phyloP scores from a whole-genome alignment of 1,284 basidiomycete genomes.

The Baeospora myosura region DNA sequence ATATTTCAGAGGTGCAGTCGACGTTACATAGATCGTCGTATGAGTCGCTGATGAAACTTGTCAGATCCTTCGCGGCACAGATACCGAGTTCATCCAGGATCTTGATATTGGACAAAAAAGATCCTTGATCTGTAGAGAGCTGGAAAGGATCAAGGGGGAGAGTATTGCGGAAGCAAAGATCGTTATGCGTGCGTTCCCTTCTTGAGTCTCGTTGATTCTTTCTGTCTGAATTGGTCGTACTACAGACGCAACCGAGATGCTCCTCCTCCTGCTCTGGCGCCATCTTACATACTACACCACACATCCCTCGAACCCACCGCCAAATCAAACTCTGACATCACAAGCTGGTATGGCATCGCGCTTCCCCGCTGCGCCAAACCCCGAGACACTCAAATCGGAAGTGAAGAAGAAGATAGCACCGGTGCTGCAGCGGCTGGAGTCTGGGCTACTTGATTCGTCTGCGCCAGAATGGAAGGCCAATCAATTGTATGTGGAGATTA shows the following conservation, averaged over 20 bases:
- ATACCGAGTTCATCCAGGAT: conserved; percentile 49
- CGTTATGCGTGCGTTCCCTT: conserved; percentile 41
- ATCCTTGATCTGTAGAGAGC: conserved; percentile 52
- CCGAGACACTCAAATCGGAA: conserved; percentile 47
- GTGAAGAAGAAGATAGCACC: conserved; percentile 43
- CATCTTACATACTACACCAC: conserved; percentile 61
- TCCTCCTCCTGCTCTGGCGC: conserved; percentile 80
- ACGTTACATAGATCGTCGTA: background rate
- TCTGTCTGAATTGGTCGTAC: background rate
- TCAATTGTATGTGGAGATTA: conserved; percentile 61
- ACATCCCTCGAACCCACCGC: too few relatives aligned
- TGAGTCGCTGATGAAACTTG: background rate
- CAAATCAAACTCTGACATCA: conserved; percentile 25
- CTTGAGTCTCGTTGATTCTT: conserved; percentile 8
- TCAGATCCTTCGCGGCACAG: conserved; percentile 52
- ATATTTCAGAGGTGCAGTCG: conserved; percentile 56
- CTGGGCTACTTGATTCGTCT: too few relatives aligned
- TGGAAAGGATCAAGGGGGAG: conserved; percentile 39
- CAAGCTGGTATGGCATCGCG: conserved; percentile 42
- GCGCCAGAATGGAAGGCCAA: conserved; percentile 48
- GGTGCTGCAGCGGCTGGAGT: conserved; percentile 41
- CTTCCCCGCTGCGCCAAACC: conserved; percentile 46
- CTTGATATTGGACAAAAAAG: conserved; percentile 65
- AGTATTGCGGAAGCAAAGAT: conserved; percentile 43
- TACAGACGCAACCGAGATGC: conserved; percentile 73